Percentiles rank a stretch among this genome's conserved stretches.
phyloP scores from a whole-genome alignment of 2,329 filamentous ascomycete genomes.

The Aspergillus latus region DNA sequence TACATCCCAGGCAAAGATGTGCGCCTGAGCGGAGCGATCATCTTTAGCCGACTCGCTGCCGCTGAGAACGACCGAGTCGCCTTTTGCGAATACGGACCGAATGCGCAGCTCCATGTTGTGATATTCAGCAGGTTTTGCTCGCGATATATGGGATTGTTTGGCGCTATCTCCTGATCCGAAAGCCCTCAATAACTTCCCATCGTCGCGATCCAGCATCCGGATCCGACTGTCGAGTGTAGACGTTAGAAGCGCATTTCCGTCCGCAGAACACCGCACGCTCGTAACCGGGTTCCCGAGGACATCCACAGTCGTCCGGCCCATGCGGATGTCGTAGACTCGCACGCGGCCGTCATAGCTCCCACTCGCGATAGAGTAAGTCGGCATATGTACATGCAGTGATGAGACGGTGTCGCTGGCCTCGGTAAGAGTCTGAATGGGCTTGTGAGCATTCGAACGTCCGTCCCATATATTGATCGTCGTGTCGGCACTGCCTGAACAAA shows the following conservation, averaged over 20 bases:
- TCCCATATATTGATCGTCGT: constrained; percentile 47
- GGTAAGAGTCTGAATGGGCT: constrained; percentile 44
- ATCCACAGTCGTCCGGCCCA: constrained; percentile 69
- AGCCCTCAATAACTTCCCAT: constrained; percentile 70
- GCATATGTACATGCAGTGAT: constrained; percentile 39
- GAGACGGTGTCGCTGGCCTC: constrained; percentile 46
- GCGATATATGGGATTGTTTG: background rate
- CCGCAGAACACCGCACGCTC: constrained; percentile 67
- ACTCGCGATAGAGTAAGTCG: constrained; percentile 57
- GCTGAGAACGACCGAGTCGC: constrained; percentile 74
- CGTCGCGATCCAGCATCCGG: constrained; percentile 75
- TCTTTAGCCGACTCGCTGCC: constrained; percentile 66
- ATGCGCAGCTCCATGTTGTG: constrained; percentile 72
- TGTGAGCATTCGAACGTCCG: constrained; percentile 40
- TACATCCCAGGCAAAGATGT: constrained; percentile 72
- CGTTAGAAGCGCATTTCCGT: constrained; percentile 72
- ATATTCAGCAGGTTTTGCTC: constrained; percentile 29
- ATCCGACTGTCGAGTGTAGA: constrained; percentile 74
- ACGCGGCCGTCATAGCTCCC: constrained; percentile 85
- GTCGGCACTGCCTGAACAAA: constrained; percentile 41
- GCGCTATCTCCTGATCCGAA: constrained; percentile 54
- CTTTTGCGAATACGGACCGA: constrained; percentile 70
- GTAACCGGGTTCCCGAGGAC: constrained; percentile 70
- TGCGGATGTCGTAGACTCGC: constrained; percentile 77
- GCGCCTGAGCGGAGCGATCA: constrained; percentile 25